A percentile compares a stretch with the other conserved stretches of the same genome.
phyloP scores from a whole-genome alignment of 2,329 filamentous ascomycete genomes.

The Botrytis medusae region DNA sequence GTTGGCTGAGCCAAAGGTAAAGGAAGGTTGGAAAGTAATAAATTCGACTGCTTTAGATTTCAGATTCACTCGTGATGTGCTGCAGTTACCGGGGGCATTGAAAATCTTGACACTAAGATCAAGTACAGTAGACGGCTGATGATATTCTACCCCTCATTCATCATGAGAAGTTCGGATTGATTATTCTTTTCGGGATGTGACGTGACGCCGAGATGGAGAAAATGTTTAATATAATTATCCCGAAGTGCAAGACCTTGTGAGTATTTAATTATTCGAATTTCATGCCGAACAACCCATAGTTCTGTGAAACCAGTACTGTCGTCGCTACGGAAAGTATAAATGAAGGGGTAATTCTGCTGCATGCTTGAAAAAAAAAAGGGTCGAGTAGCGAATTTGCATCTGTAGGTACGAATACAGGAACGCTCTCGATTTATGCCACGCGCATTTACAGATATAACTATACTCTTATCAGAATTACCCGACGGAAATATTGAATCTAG shows the following conservation, averaged over 20 bases:
- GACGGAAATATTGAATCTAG: not conserved
- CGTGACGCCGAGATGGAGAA: slow-evolving; percentile 8
- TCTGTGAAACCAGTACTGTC: slow-evolving; percentile 4
- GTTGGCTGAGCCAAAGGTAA: not conserved
- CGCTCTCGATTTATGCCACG: not conserved
- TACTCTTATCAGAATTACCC: slow-evolving; percentile 12
- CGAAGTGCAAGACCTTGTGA: not conserved
- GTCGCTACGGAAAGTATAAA: slow-evolving; percentile 16
- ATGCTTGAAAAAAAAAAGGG: not conserved
- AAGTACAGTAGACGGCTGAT: not conserved
- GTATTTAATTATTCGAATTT: not conserved
- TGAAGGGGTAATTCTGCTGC: slow-evolving; percentile 4
- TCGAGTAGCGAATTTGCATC: not conserved
- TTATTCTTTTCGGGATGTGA: slow-evolving; percentile 7
- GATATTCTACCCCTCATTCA: slow-evolving; percentile 13
- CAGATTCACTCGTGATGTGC: slow-evolving; percentile 6
- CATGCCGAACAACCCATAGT: not conserved
- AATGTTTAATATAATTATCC: not conserved
- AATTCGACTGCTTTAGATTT: not conserved
- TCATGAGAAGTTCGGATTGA: slow-evolving; percentile 3
- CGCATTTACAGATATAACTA: not conserved
- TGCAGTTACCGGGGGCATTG: not conserved
- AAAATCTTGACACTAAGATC: slow-evolving; percentile 9
- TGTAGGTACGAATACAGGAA: not conserved
- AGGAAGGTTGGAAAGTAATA: not conserved